Percentiles rank a stretch among this genome's conserved stretches.
Conservation (phyloP, 495 filamentous ascomycete genomes). For the Hypomontagnella monticulosa region DNA sequence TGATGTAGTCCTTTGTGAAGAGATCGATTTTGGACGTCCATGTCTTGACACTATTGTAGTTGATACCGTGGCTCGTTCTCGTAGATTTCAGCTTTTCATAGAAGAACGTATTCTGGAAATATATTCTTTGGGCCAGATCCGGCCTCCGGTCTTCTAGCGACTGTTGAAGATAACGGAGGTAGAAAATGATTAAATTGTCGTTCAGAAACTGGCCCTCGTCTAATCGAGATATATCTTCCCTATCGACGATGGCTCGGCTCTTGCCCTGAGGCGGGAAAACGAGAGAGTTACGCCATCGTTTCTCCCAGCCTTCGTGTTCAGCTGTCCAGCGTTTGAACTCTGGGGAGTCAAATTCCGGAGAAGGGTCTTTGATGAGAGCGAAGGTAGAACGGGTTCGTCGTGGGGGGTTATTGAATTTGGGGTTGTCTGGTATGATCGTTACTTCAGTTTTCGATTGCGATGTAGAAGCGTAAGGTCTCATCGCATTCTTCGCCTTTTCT, state of each 20-base stretch:
- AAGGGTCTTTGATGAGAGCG: conserved; percentile 1
- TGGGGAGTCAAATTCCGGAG: conserved; percentile 14
- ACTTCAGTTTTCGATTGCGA: conserved; percentile 1
- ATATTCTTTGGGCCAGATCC: conserved; percentile 70
- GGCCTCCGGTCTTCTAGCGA: conserved; percentile 64
- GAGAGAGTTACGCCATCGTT: conserved; percentile 66
- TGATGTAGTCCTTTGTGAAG: conserved; percentile 85
- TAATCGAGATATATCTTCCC: conserved; percentile 79
- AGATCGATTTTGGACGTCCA: conserved; percentile 92
- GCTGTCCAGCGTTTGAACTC: conserved; percentile 54
- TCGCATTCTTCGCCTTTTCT: conserved; percentile 25
- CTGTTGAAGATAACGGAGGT: conserved; percentile 78
- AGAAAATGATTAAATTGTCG: conserved; percentile 90
- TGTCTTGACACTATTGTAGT: conserved; percentile 82
- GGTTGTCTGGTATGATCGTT: conserved; percentile 13
- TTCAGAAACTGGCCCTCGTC: conserved; percentile 90
- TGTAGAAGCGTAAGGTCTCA: conserved; percentile 6
- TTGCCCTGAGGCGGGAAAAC: conserved; percentile 74
- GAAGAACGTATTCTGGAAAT: conserved; percentile 94
- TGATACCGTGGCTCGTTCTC: conserved; percentile 66
- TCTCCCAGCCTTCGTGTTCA: conserved; percentile 53
- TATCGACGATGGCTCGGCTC: conserved; percentile 78
- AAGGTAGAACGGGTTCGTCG: conserved; percentile 35
- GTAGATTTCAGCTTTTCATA: conserved; percentile 73
- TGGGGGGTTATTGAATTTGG: neutral